These are phyloP conservation scores for Yamadazyma takamatsuzukensis DNA, from an alignment of 805 yeast species.

Conservation along the genomic window DNA sequence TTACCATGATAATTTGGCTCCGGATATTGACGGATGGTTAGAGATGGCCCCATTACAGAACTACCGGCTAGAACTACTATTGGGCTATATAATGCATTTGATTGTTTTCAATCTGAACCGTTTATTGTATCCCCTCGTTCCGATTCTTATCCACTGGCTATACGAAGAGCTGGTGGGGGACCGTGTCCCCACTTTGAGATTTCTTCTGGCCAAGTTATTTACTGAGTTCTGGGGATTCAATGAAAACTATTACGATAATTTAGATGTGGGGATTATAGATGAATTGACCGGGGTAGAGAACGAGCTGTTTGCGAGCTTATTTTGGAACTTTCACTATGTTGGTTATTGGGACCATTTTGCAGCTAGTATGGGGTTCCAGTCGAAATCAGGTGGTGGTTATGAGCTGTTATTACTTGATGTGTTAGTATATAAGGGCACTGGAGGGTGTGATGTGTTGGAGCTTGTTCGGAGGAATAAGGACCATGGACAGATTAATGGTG, in stretches of 20 bases:
- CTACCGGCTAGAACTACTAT: slow-evolving; percentile 21
- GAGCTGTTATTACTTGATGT: slow-evolving; percentile 22
- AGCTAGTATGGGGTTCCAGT: slow-evolving; percentile 7
- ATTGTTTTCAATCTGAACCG: slow-evolving; percentile 31
- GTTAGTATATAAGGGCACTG: too few species aligned
- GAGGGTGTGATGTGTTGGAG: too few species aligned
- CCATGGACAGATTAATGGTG: too few species aligned
- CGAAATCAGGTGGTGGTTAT: slow-evolving; percentile 13
- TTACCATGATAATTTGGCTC: slow-evolving; percentile 21
- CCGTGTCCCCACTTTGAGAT: slow-evolving; percentile 1
- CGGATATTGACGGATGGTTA: slow-evolving; percentile 37
- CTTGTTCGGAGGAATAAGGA: too few species aligned
- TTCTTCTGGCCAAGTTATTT: slow-evolving; percentile 16
- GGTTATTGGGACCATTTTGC: slow-evolving; percentile 29
- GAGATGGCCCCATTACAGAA: slow-evolving; percentile 26
- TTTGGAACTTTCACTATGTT: slow-evolving; percentile 24
- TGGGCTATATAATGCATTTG: slow-evolving; percentile 34
- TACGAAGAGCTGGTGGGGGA: slow-evolving; percentile 19
- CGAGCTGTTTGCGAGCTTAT: slow-evolving; percentile 4
- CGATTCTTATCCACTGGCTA: slow-evolving; percentile 37
- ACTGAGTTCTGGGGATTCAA: slow-evolving; percentile 22
- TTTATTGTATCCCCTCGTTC: slow-evolving; percentile 28
- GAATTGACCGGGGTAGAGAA: slow-evolving; percentile 13
- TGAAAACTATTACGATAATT: slow-evolving; percentile 11
- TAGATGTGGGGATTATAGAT: slow-evolving; percentile 10